Evolutionary conservation across 768 basidiomycete species (phyloP).

Genomic region (Lentinula guzmanii): DNA sequence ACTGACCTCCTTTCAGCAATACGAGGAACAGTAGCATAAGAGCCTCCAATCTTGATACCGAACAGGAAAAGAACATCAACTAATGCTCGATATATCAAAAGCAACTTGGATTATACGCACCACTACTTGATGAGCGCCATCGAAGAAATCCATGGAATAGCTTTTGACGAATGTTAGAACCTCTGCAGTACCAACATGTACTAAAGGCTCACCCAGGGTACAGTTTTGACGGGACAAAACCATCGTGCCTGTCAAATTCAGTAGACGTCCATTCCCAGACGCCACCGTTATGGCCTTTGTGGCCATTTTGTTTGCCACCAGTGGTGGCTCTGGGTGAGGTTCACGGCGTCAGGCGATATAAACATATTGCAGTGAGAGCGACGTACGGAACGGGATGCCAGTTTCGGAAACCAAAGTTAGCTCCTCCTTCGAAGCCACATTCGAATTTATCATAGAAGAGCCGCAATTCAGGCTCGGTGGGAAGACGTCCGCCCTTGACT

Average conservation of each 20-base stretch:
- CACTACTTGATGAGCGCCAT: constrained; percentile 79
- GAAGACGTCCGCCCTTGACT: constrained; percentile 88
- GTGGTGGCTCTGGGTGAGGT: constrained; percentile 54
- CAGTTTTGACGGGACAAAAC: constrained; percentile 65
- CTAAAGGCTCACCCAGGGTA: constrained; percentile 71
- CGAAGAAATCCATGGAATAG: constrained; percentile 88
- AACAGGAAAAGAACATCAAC: constrained; percentile 8
- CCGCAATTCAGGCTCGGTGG: constrained; percentile 83
- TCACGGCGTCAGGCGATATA: neutral
- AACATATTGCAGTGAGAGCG: neutral
- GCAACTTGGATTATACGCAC: constrained; percentile 39
- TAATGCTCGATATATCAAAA: neutral
- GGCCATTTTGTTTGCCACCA: constrained; percentile 42
- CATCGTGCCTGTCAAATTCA: constrained; percentile 60
- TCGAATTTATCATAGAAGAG: constrained; percentile 74
- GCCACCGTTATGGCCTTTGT: constrained; percentile 83
- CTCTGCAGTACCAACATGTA: neutral
- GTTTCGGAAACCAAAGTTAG: constrained; percentile 83
- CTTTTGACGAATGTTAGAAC: constrained; percentile 24
- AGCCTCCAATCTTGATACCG: constrained; percentile 71
- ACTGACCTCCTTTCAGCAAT: constrained; percentile 70
- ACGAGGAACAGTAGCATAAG: constrained; percentile 80
- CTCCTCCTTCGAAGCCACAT: constrained; percentile 67
- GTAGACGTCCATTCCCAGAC: constrained; percentile 99
- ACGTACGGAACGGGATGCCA: constrained; percentile 93